phyloP scores from a whole-genome alignment of 2,329 filamentous ascomycete species.

The Rasamsonia emersonii region DNA sequence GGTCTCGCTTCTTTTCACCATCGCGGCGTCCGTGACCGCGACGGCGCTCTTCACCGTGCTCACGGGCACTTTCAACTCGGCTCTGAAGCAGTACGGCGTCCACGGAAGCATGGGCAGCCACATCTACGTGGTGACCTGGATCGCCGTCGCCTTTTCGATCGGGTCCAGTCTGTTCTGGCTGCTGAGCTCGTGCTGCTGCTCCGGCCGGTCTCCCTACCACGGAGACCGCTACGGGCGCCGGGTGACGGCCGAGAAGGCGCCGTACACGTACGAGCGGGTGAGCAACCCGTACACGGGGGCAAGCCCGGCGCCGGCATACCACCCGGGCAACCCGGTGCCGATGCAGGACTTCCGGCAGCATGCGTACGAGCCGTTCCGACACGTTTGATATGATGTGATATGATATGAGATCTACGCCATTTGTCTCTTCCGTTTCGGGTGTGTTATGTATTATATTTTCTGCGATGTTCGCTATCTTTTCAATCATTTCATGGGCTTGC shows the following conservation, averaged over 20 bases:
- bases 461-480: no score
- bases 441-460: no score
- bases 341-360: conserved; percentile 17
- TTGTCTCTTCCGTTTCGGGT: no score
- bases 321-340: conserved; percentile 15
- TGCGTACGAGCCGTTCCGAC: conserved; percentile 31
- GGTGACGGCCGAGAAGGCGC: conserved; percentile 50
- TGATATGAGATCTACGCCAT: no score
- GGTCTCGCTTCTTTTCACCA: conserved; percentile 49
- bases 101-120: conserved; percentile 55
- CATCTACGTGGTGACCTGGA: conserved; percentile 68
- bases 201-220: conserved; percentile 49
- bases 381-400: no score
- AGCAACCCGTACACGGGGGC: conserved; percentile 20
- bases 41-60: conserved; percentile 67
- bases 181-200: conserved; percentile 86
- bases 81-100: conserved; percentile 64
- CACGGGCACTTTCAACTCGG: conserved; percentile 57
- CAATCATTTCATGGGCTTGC: no score
- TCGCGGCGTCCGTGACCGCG: conserved; percentile 62
- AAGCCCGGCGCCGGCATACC: conserved; percentile 12
- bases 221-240: conserved; percentile 29
- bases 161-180: conserved; percentile 82
- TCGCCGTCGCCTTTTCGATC: conserved; percentile 68
- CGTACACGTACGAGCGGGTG: conserved; percentile 53